Evolutionary conservation across 352 stramenopile species (phyloP).

Genomic region (Phytophthora lateralis): DNA sequence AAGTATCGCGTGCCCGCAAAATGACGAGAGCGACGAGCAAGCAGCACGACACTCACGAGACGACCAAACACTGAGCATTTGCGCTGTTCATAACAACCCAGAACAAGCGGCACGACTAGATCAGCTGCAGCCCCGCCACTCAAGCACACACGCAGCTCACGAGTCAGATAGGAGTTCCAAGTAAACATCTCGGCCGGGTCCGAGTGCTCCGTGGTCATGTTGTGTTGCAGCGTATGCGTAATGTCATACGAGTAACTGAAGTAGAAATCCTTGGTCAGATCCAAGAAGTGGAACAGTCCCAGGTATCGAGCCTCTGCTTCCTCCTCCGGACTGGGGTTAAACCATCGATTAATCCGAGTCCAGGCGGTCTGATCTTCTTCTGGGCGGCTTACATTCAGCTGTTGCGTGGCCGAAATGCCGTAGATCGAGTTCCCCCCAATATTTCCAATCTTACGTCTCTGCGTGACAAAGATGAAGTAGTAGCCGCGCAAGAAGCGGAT

Average conservation of each 20-base stretch:
- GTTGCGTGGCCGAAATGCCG: conserved; percentile 94
- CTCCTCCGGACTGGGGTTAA: conserved; percentile 84
- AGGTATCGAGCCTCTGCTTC: conserved; percentile 92
- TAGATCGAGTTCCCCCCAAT: conserved; percentile 98
- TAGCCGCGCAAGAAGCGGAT: conserved; percentile 98
- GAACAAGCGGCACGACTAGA: conserved; percentile 89
- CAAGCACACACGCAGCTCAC: conserved; percentile 90
- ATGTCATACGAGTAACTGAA: conserved; percentile 99
- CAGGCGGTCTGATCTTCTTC: conserved; percentile 60
- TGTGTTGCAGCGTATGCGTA: conserved; percentile 97
- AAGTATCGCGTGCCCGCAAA: conserved; percentile 99
- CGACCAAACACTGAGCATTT: conserved; percentile 96
- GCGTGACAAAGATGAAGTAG: conserved; percentile 98
- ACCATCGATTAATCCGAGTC: conserved; percentile 81
- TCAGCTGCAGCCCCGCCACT: conserved; percentile 85
- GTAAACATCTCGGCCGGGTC: conserved; percentile 94
- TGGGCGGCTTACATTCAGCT: conserved; percentile 80
- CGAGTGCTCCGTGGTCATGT: conserved; percentile 91
- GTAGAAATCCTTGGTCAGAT: conserved; percentile 99
- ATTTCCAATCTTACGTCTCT: conserved; percentile 95
- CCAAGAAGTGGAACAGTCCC: conserved; percentile 97
- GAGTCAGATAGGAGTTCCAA: conserved; percentile 97
- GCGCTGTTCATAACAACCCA: conserved; percentile 97
- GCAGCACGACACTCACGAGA: conserved; percentile 95
- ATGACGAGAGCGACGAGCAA: conserved; percentile 96